A percentile compares a stretch with the other conserved stretches of the same genome.
phyloP scores from a whole-genome alignment of 2,329 filamentous ascomycete species.

The Arthrinium puccinioides region DNA sequence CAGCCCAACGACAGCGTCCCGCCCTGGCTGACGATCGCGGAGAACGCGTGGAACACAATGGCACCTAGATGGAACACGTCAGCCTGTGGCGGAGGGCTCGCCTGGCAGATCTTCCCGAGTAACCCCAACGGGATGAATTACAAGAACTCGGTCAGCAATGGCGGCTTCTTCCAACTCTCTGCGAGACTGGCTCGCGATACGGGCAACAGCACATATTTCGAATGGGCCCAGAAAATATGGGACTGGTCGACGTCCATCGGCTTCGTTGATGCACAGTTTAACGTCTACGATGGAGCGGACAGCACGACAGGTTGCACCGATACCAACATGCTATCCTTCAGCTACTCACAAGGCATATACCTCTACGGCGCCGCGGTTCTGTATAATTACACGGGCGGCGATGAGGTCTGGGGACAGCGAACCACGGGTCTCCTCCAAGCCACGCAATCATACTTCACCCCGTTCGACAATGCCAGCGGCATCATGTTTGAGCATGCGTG shows the following conservation, averaged over 20 bases:
- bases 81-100: constrained; percentile 63
- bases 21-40: constrained; percentile 58
- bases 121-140: constrained; percentile 72
- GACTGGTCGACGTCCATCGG: constrained; percentile 54
- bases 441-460: constrained; percentile 40
- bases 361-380: constrained; percentile 58
- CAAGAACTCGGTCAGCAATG: constrained; percentile 78
- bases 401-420: constrained; percentile 46
- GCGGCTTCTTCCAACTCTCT: constrained; percentile 74
- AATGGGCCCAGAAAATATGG: constrained; percentile 62
- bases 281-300: constrained; percentile 57
- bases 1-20: constrained; percentile 49
- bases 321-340: constrained; percentile 51
- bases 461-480: constrained; percentile 42
- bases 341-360: constrained; percentile 59
- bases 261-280: constrained; percentile 47
- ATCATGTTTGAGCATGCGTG: constrained; percentile 63
- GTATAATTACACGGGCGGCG: constrained; percentile 49
- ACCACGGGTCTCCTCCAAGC: constrained; percentile 44
- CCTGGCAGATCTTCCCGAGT: constrained; percentile 73
- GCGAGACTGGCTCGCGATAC: constrained; percentile 67
- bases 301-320: constrained; percentile 44
- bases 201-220: constrained; percentile 55
- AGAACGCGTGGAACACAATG: constrained; percentile 68
- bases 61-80: constrained; percentile 61